A percentile compares a stretch with the other conserved stretches of the same genome.
These are phyloP conservation scores for Saksenaea vasiformis DNA, from an alignment of 371 early-diverging fungal genomes.

Conservation along the genomic window DNA sequence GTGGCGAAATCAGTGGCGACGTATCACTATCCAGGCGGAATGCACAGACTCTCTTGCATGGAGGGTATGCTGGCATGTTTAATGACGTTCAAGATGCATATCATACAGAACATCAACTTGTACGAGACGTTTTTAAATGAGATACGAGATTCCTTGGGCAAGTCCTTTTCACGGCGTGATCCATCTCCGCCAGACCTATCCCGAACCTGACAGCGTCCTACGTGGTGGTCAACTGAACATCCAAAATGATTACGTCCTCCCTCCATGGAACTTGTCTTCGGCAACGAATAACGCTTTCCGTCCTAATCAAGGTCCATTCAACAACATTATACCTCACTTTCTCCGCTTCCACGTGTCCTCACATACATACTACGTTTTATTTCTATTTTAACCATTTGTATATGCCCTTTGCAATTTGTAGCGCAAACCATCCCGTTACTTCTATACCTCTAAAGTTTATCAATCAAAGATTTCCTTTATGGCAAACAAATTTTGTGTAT, in stretches of 20 bases:
- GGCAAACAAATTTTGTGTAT: too few species aligned
- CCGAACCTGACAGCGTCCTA: not conserved
- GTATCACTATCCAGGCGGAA: not conserved
- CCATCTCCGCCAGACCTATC: not conserved
- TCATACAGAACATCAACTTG: not conserved
- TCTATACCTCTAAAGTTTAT: too few species aligned
- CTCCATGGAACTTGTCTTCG: not conserved
- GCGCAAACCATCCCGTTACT: too few species aligned
- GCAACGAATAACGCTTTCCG: too few species aligned
- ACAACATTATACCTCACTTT: too few species aligned
- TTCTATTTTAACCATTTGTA: too few species aligned
- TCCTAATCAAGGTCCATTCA: too few species aligned
- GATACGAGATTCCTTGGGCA: not conserved
- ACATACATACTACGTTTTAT: too few species aligned
- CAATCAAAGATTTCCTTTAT: too few species aligned
- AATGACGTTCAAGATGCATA: not conserved
- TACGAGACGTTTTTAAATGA: not conserved
- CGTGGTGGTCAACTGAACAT: not conserved
- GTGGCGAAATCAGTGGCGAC: not conserved
- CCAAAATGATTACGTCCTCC: not conserved
- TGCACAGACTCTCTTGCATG: not conserved
- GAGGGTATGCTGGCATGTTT: not conserved
- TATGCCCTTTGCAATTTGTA: too few species aligned
- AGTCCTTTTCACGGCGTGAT: not conserved
- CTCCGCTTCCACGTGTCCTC: too few species aligned